Evolutionary conservation across 2,329 filamentous ascomycete genomes (phyloP), one percentile per base, ranked within the genome.

Genomic region (Aspergillus chevalieri): DNA sequence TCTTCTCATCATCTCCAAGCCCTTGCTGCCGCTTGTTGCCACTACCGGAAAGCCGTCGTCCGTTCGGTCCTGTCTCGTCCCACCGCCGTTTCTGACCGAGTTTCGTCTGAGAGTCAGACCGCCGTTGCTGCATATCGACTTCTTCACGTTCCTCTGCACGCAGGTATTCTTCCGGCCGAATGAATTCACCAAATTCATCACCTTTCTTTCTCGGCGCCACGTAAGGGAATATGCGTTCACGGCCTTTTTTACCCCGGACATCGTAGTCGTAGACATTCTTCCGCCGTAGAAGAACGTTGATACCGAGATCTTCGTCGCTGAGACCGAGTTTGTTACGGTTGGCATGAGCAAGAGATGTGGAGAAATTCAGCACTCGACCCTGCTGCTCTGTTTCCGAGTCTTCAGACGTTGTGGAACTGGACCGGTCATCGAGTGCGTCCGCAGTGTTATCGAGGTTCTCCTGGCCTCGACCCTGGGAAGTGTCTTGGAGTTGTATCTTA

Each of bases 261-360:
- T 96, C 89, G 59, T 88, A 98, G 68, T 98, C 93, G 65, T 93
- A 88, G n/a, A 94, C 84, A 12, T 86, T 87, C 65, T 91, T 94
- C 58, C 87, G 86, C 58, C 93, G 88, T 38, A 97, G 78, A 8
- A 98, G 76, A 44, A 98, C 82, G 57, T 94, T 96, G 57, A 97
- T 84, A 15, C 93, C 93, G 3, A 97, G 77, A 59, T 97, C 93
- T 56, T 92, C 89, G 57, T 96, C 91, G 47, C 83, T 91, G 36
- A 95, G 76, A 0, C 87, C 88, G 21, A 92, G 81, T 67, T 95
- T 95, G 65, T 89, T 92, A 52, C 89, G 83, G 55, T 84, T 86
- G 7, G 86, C 84, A 68, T 95, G 89, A 7, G 86, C 88, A 60
- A 96, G 78, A 0, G 89, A 88, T 0, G 89, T 86, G 0, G 91